A percentile compares a stretch with the other conserved stretches of the same genome.
phyloP scores from a whole-genome alignment of 2,329 filamentous ascomycete genomes.

The Epichloe baconii region DNA sequence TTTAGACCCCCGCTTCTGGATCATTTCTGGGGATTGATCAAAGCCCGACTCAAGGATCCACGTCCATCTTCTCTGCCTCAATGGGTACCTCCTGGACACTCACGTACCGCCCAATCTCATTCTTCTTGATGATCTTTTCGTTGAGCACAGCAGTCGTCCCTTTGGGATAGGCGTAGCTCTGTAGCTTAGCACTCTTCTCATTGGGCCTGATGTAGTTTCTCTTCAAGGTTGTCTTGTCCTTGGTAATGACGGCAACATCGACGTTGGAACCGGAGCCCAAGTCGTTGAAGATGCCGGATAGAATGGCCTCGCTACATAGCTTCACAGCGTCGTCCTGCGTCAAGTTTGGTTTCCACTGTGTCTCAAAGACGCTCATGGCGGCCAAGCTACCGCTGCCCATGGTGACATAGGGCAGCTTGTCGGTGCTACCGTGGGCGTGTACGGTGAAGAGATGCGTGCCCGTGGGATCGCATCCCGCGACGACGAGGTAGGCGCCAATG shows the following conservation, averaged over 20 bases:
- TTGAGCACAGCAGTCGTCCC: conserved; percentile 95
- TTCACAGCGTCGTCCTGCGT: conserved; percentile 70
- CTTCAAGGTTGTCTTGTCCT: conserved; percentile 87
- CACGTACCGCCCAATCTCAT: conserved; percentile 88
- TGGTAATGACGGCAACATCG: conserved; percentile 88
- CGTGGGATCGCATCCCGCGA: conserved; percentile 92
- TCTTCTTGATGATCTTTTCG: conserved; percentile 89
- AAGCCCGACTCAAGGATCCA: conserved; percentile 37
- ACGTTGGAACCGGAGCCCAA: conserved; percentile 94
- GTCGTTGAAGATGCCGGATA: conserved; percentile 98
- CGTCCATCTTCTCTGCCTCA: conserved; percentile 57
- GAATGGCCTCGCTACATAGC: conserved; percentile 74
- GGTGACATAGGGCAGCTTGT: conserved; percentile 98
- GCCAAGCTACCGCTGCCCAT: conserved; percentile 96
- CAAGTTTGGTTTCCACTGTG: conserved; percentile 74
- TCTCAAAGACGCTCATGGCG: conserved; percentile 97
- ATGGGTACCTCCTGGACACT: conserved; percentile 75
- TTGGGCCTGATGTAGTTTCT: conserved; percentile 92
- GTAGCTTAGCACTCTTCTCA: conserved; percentile 76
- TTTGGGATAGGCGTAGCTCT: conserved; percentile 80
- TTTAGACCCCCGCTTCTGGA: background rate
- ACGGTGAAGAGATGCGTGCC: conserved; percentile 94
- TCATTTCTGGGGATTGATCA: background rate
- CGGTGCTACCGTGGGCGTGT: conserved; percentile 93
- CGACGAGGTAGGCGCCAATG: conserved; percentile 94